These are phyloP conservation scores for Tuber magnatum DNA, from an alignment of 495 filamentous ascomycete species.

Conservation along the genomic window DNA sequence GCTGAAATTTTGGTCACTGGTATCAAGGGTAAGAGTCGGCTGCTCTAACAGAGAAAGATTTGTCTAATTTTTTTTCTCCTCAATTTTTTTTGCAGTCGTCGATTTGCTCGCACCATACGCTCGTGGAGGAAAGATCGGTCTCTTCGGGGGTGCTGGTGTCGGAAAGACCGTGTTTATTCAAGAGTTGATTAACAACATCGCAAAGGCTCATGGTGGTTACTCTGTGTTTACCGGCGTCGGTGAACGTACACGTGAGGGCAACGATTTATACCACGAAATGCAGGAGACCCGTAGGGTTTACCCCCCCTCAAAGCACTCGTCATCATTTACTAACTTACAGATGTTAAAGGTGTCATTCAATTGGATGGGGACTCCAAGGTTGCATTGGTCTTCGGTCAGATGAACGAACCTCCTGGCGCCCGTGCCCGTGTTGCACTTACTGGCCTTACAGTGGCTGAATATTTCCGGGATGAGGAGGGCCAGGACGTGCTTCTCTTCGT, in stretches of 20 bases:
- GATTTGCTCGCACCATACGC: conserved; percentile 97
- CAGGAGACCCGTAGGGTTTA: conserved; percentile 68
- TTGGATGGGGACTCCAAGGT: conserved; percentile 99
- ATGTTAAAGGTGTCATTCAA: conserved; percentile 69
- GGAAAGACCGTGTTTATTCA: conserved; percentile 99
- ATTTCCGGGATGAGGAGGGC: conserved; percentile 96
- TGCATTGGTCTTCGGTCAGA: conserved; percentile 98
- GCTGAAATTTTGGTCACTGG: conserved; percentile 96
- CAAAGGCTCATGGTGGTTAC: conserved; percentile 99
- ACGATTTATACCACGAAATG: conserved; percentile 99
- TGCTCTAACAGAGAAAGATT: conserved; percentile 11
- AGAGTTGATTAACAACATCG: conserved; percentile 99
- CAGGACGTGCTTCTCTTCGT: conserved; percentile 62
- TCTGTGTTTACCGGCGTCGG: conserved; percentile 99
- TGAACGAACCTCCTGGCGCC: conserved; percentile 99
- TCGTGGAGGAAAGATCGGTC: conserved; percentile 99
- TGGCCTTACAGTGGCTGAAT: conserved; percentile 83
- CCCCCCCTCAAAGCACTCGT: not conserved
- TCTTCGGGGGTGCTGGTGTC: conserved; percentile 99
- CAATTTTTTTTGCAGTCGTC: conserved; percentile 55
- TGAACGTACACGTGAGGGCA: conserved; percentile 99
- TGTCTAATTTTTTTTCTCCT: conserved; percentile 15
- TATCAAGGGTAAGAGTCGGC: conserved; percentile 64
- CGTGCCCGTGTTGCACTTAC: conserved; percentile 99
- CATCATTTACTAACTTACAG: conserved; percentile 17